phyloP scores from a whole-genome alignment of 495 filamentous ascomycete species.

The Penicillium herquei region DNA sequence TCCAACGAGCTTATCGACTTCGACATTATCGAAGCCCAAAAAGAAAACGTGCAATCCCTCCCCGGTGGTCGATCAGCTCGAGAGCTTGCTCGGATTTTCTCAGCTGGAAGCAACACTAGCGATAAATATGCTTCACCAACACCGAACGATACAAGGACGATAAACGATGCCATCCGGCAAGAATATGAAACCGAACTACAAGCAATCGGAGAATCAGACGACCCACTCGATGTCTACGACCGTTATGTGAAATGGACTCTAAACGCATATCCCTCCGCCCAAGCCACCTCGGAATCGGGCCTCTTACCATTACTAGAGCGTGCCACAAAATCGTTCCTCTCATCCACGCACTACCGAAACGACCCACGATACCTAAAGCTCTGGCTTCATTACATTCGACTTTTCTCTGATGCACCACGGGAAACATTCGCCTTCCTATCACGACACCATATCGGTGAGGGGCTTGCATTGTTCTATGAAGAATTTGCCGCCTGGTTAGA shows the following conservation, averaged over 20 bases:
- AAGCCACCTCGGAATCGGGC: constrained; percentile 85
- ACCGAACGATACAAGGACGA: constrained; percentile 67
- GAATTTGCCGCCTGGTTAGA: constrained; percentile 95
- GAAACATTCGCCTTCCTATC: constrained; percentile 91
- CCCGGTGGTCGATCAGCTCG: constrained; percentile 88
- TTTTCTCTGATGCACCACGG: constrained; percentile 88
- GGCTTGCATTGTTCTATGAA: constrained; percentile 92
- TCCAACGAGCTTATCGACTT: constrained; percentile 75
- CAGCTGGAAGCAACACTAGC: constrained; percentile 48
- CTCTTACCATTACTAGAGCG: constrained; percentile 88
- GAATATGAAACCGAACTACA: constrained; percentile 85
- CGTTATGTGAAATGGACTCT: constrained; percentile 96
- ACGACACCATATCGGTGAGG: constrained; percentile 82
- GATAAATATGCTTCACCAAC: constrained; percentile 52
- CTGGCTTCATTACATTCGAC: constrained; percentile 90
- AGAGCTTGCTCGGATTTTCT: constrained; percentile 82
- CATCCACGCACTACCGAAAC: constrained; percentile 82
- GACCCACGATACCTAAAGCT: constrained; percentile 89
- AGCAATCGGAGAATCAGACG: constrained; percentile 79
- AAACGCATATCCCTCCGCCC: constrained; percentile 90
- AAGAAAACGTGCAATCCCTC: constrained; percentile 95
- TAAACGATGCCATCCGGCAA: constrained; percentile 73
- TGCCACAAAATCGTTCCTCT: constrained; percentile 86
- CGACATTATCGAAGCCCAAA: constrained; percentile 92
- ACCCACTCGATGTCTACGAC: constrained; percentile 93